Conservation (phyloP, 116 monocot genomes). For the Papilionanthe hybrid region DNA sequence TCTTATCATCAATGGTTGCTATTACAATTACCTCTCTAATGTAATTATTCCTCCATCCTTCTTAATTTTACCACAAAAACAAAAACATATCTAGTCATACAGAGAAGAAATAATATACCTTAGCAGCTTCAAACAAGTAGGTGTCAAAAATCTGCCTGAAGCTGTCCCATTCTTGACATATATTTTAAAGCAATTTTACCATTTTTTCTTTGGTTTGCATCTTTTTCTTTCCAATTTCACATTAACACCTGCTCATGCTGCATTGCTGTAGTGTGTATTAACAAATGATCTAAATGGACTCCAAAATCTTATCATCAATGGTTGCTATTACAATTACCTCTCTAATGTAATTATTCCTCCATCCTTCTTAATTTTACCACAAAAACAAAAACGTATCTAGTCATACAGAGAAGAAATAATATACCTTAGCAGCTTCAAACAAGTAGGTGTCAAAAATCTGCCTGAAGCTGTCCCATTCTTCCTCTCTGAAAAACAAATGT, state of each 20-base stretch:
- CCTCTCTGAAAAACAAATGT: conserved; percentile 82
- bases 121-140: conserved; percentile 70
- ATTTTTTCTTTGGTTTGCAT: background rate
- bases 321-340: background rate
- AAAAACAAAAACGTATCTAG: background rate
- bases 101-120: conserved; percentile 25
- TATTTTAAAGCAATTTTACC: background rate
- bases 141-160: conserved; percentile 75
- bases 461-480: conserved; percentile 68
- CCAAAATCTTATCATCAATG: background rate
- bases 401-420: background rate
- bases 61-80: background rate
- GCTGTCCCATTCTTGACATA: conserved; percentile 34
- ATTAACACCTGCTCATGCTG: background rate
- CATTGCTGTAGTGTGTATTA: background rate
- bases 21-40: background rate
- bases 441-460: conserved; percentile 77
- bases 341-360: background rate
- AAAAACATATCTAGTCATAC: background rate
- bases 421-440: conserved; percentile 65
- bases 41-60: background rate
- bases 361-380: background rate
- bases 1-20: background rate
- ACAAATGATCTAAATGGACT: background rate
- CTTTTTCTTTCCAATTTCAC: background rate